Percentiles rank a stretch among this genome's conserved stretches.
phyloP scores from a whole-genome alignment of 2,329 filamentous ascomycete genomes.

The Periconia sp. region DNA sequence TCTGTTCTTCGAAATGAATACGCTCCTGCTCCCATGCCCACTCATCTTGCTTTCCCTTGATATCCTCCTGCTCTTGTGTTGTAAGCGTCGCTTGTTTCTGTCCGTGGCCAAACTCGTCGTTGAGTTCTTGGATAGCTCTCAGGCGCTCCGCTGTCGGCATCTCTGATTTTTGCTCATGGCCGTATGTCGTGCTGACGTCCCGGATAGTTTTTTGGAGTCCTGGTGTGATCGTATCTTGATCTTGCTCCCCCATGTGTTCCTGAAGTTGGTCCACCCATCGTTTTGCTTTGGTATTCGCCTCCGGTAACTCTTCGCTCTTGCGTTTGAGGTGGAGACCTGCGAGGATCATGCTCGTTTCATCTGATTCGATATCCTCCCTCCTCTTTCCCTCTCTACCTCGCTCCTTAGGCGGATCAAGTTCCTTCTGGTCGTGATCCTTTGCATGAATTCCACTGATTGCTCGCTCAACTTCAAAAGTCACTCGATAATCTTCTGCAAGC shows the following conservation, averaged over 20 bases:
- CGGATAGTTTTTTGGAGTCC: no score
- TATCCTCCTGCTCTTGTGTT: no score
- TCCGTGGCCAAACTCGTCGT: no score
- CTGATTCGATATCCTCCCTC: no score
- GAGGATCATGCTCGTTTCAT: not conserved
- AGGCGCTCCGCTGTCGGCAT: no score
- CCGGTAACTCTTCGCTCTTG: not conserved
- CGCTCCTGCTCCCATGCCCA: no score
- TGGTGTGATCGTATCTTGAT: no score
- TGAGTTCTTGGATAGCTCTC: no score
- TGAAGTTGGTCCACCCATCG: not conserved
- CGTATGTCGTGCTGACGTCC: no score
- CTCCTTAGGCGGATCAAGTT: not conserved
- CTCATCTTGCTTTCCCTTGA: no score
- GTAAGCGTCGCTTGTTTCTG: no score
- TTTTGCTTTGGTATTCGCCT: not conserved
- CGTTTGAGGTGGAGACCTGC: not conserved
- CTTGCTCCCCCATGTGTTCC: not conserved
- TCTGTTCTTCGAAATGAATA: not conserved
- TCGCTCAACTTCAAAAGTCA: conserved; percentile 23
- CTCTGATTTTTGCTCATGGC: no score
- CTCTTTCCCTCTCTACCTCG: not conserved
- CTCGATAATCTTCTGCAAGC: conserved; percentile 30
- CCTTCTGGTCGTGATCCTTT: not conserved
- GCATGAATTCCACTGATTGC: conserved; percentile 10